Evolutionary conservation across 73 alveolate species (phyloP), one percentile per base, ranked within the genome.

Genomic region (Breviolum minutum): DNA sequence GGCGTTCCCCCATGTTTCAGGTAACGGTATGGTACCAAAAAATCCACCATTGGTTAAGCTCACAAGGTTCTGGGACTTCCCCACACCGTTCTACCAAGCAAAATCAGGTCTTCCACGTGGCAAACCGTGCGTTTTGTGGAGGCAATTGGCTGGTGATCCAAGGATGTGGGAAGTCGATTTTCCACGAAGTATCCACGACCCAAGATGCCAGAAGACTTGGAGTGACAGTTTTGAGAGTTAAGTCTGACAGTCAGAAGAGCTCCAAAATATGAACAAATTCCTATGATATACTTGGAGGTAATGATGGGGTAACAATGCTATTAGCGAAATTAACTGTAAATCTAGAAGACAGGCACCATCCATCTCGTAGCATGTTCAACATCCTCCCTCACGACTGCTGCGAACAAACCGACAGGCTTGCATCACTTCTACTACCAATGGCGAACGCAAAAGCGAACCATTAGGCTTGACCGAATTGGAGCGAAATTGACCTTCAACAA

Each of bases 391-490:
- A n/a, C n/a, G n/a, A n/a, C n/a, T n/a, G n/a, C n/a, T n/a, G n/a
- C n/a, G n/a, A n/a, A n/a, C n/a, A n/a, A n/a, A n/a, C n/a, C 70
- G 40, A 14, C 62, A 90, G 96, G 96, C 22, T 32, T 91, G 48
- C 26, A 91, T 63, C 97, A 91, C 79, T 91, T 91, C 89, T 91
- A 91, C 64, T 71, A 61, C 68, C 84, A 74, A 30, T 94, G 99
- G 99, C 88, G 93, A 26, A 77, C 91, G 27, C 99, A 94, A 83
- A 94, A 94, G 93, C 92, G 99, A 20, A 80, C 91, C 63, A 94
- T 94, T n/a, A 91, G 97, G 97, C 89, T 24, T 7, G 68, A 24
- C 0, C 20, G 30, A 8, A 9, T 68, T 68, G n/a, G 54, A 40
- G 54, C 54, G 54, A 40, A 40, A 40, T 40, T 40, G 54, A 40